A percentile compares a stretch with the other conserved stretches of the same genome.
These are phyloP conservation scores for Yamadazyma buinensis DNA, from an alignment of 1,139 yeast species.

Conservation along the genomic window DNA sequence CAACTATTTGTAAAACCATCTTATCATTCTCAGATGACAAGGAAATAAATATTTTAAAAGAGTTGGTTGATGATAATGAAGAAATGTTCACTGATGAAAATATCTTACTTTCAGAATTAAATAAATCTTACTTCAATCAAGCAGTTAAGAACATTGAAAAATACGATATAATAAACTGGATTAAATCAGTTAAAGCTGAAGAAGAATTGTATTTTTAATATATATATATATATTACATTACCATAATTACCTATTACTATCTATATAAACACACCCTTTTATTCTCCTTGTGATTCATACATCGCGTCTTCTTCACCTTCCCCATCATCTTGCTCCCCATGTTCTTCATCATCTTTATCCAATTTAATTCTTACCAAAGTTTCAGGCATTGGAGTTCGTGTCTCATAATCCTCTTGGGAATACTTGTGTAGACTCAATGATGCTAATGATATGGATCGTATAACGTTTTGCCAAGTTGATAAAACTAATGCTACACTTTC, in stretches of 20 bases:
- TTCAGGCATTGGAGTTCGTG: constrained; percentile 37
- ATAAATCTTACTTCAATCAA: constrained; percentile 13
- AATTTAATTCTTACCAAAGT: constrained; percentile 65
- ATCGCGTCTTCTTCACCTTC: neutral
- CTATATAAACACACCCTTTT: neutral
- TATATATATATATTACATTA: constrained; percentile 1
- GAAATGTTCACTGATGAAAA: constrained; percentile 11
- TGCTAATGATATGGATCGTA: constrained; percentile 64
- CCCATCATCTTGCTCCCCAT: constrained; percentile 5
- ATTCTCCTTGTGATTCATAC: neutral
- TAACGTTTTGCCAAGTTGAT: constrained; percentile 69
- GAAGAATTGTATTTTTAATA: constrained; percentile 1
- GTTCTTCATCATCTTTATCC: constrained; percentile 23
- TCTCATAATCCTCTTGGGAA: constrained; percentile 44
- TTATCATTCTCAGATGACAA: constrained; percentile 10
- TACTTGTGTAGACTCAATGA: constrained; percentile 54
- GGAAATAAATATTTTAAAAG: constrained; percentile 11
- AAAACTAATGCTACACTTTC: constrained; percentile 52
- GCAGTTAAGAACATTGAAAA: constrained; percentile 14
- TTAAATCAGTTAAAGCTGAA: constrained; percentile 21
- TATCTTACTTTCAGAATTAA: constrained; percentile 12
- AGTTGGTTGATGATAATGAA: constrained; percentile 10
- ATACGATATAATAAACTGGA: constrained; percentile 24
- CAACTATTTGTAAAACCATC: constrained; percentile 48
- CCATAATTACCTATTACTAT: constrained; percentile 1